phyloP scores from a whole-genome alignment of 805 yeast species.

The Ogataea methanolica region DNA sequence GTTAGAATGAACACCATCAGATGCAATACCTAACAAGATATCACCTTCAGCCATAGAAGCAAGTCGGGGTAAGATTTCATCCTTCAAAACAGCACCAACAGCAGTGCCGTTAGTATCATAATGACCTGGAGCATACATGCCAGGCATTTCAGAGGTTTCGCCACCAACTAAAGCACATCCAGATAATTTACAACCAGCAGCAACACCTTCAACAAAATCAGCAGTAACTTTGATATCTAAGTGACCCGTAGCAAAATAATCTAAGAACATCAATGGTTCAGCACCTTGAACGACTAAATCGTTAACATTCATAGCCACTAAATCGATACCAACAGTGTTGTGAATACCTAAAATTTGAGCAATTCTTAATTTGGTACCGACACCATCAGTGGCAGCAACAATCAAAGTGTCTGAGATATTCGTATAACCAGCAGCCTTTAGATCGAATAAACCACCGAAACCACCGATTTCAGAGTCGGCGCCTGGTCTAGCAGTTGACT shows the following conservation, averaged over 20 bases:
- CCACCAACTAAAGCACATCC: conserved; percentile 99
- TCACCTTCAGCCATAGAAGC: conserved; percentile 73
- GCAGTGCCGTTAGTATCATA: conserved; percentile 99
- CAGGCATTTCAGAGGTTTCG: conserved; percentile 99
- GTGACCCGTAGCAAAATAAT: conserved; percentile 94
- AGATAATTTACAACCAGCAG: conserved; percentile 89
- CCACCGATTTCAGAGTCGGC: conserved; percentile 99
- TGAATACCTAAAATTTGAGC: conserved; percentile 89
- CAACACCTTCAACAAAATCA: conserved; percentile 90
- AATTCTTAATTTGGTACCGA: conserved; percentile 92
- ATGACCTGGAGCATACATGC: conserved; percentile 92
- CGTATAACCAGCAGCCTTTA: conserved; percentile 78
- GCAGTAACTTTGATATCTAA: conserved; percentile 81
- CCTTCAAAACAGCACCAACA: conserved; percentile 88
- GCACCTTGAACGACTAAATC: conserved; percentile 99
- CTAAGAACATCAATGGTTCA: conserved; percentile 91
- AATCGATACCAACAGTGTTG: conserved; percentile 96
- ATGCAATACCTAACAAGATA: conserved; percentile 77
- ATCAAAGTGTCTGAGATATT: conserved; percentile 71
- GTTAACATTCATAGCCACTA: conserved; percentile 98
- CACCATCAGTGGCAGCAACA: conserved; percentile 99
- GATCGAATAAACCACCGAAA: conserved; percentile 94
- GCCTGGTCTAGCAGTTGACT: conserved; percentile 90
- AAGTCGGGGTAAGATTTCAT: conserved; percentile 66
- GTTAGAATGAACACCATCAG: conserved; percentile 94